Percentiles rank a stretch among this genome's conserved stretches.
Evolutionary conservation across 2,329 filamentous ascomycete species (phyloP).

Genomic region (Cladosporium sp.): DNA sequence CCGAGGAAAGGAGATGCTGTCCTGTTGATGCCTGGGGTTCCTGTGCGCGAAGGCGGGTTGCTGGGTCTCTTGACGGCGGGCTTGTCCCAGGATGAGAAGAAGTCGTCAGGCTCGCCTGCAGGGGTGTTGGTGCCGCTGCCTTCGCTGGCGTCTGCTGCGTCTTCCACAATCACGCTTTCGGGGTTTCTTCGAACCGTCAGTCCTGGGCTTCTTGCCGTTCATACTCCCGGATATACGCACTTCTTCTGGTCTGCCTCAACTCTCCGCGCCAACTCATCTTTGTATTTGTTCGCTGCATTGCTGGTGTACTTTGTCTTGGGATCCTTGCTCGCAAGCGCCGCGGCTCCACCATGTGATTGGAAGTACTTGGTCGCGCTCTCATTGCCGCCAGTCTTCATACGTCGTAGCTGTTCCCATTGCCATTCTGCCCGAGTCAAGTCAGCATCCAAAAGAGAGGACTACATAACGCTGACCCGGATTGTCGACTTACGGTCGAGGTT

Average conservation of each 20-base stretch:
- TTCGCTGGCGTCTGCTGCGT: constrained; percentile 57
- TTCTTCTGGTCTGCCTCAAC: constrained; percentile 78
- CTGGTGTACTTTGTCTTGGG: constrained; percentile 95
- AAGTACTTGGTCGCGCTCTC: constrained; percentile 98
- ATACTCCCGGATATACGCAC: constrained; percentile 50
- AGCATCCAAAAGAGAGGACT: neutral
- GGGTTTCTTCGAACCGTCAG: constrained; percentile 61
- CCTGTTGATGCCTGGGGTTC: constrained; percentile 77
- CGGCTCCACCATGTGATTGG: constrained; percentile 90
- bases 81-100: constrained; percentile 99
- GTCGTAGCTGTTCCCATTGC: constrained; percentile 97
- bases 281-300: constrained; percentile 91
- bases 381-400: constrained; percentile 98
- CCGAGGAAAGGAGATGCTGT: constrained; percentile 84
- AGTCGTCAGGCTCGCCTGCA: constrained; percentile 83
- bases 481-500: constrained; percentile 85
- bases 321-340: constrained; percentile 93
- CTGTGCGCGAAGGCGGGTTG: constrained; percentile 84
- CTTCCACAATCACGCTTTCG: constrained; percentile 77
- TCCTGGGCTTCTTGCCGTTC: too few relatives aligned
- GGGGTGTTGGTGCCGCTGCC: constrained; percentile 68
- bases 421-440: constrained; percentile 49
- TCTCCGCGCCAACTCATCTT: constrained; percentile 87
- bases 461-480: constrained; percentile 2
- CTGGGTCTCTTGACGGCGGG: constrained; percentile 94